Evolutionary conservation across 257 asterid genomes (phyloP).

Genomic region (Solanum sitiens): DNA sequence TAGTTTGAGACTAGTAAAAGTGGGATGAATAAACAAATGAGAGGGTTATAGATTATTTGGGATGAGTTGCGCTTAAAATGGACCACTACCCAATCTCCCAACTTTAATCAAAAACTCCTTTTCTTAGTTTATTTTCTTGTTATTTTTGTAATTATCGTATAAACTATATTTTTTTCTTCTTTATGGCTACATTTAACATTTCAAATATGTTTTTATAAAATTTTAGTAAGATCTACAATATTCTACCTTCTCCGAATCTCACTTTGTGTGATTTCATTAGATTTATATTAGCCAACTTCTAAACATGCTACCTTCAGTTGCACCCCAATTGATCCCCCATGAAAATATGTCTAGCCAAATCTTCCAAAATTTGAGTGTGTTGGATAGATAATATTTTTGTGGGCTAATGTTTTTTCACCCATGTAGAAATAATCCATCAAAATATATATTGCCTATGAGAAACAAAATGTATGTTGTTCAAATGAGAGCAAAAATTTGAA

Average conservation of each 20-base stretch:
- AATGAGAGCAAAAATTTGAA: too few relatives aligned
- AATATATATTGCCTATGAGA: not conserved
- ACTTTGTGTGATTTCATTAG: not conserved
- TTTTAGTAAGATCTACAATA: too few relatives aligned
- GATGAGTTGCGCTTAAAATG: not conserved
- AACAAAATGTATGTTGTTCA: not conserved
- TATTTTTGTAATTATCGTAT: not conserved
- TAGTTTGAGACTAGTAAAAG: not conserved
- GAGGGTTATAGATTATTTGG: not conserved
- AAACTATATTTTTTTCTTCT: not conserved
- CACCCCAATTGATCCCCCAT: not conserved
- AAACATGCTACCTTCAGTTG: not conserved
- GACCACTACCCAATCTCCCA: not conserved
- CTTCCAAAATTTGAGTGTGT: not conserved
- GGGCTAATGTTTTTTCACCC: not conserved
- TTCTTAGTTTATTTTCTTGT: not conserved
- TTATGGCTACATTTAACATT: not conserved
- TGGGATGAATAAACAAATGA: not conserved
- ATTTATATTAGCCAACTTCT: not conserved
- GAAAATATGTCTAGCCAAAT: not conserved
- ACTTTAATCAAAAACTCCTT: not conserved
- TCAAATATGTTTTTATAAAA: too few relatives aligned
- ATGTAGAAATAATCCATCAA: not conserved
- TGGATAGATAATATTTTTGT: not conserved
- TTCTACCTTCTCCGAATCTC: not conserved